Evolutionary conservation across 1,284 basidiomycete genomes (phyloP).

Genomic region (Boletus sp.): DNA sequence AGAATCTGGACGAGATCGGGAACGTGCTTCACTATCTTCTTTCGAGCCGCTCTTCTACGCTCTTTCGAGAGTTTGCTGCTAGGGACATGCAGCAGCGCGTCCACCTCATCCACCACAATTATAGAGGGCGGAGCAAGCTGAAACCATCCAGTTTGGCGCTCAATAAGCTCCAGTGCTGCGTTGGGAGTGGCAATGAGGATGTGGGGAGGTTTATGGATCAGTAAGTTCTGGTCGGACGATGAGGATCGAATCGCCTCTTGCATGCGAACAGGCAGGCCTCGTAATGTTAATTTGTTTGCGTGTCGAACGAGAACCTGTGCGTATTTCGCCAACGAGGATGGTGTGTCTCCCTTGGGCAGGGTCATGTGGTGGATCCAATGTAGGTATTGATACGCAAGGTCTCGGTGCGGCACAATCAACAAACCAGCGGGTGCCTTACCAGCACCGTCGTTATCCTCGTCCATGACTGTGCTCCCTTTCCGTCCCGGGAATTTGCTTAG

Average conservation of each 20-base stretch:
- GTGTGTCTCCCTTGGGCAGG: constrained; percentile 26
- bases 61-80: constrained; percentile 34
- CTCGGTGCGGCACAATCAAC: constrained; percentile 70
- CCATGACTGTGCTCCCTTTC: neutral
- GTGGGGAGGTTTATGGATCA: constrained; percentile 50
- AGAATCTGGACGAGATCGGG: constrained; percentile 56
- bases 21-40: constrained; percentile 48
- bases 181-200: constrained; percentile 71
- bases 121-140: constrained; percentile 46
- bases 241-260: constrained; percentile 33
- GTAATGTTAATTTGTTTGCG: constrained; percentile 30
- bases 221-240: constrained; percentile 35
- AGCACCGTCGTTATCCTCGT: constrained; percentile 5
- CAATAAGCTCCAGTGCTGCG: constrained; percentile 55
- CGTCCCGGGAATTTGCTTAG: constrained; percentile 49
- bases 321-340: constrained; percentile 38
- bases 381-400: constrained; percentile 64
- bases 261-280: constrained; percentile 28
- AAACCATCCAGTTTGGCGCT: constrained; percentile 41
- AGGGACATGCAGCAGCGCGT: constrained; percentile 58
- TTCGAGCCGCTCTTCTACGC: constrained; percentile 29
- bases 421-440: constrained; percentile 44
- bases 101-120: constrained; percentile 71
- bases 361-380: constrained; percentile 63
- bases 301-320: constrained; percentile 59